phyloP scores from a whole-genome alignment of 805 yeast species.

The Hanseniaspora meyeri region DNA sequence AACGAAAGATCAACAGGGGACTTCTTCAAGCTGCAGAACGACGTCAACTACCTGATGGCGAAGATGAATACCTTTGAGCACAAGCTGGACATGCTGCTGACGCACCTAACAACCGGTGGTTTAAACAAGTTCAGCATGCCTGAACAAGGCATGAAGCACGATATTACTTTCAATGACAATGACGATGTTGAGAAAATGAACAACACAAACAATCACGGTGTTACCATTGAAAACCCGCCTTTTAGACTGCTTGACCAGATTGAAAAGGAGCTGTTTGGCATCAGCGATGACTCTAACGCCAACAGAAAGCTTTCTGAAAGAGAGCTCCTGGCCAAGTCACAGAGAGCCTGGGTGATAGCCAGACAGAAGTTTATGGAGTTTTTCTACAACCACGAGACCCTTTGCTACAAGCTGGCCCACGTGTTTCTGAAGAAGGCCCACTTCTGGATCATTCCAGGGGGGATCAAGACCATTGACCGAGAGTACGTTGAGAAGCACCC shows the following conservation, averaged over 20 bases:
- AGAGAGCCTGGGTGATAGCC: conserved; percentile 29
- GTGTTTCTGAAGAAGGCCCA: conserved; percentile 43
- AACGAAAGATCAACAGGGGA: not conserved
- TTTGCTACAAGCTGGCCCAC: conserved; percentile 36
- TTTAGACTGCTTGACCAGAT: conserved; percentile 29
- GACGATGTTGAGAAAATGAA: not conserved
- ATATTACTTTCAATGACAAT: not conserved
- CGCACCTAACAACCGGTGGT: not conserved
- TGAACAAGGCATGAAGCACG: not conserved
- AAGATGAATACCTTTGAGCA: conserved; percentile 5
- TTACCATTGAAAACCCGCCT: conserved; percentile 29
- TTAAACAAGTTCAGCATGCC: not conserved
- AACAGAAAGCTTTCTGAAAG: conserved; percentile 20
- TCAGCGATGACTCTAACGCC: conserved; percentile 1
- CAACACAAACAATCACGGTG: conserved; percentile 13
- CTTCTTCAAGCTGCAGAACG: not conserved
- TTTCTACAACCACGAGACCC: conserved; percentile 32
- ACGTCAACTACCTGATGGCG: not conserved
- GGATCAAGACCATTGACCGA: conserved; percentile 37
- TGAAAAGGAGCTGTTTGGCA: conserved; percentile 31
- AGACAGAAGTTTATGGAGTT: conserved; percentile 37
- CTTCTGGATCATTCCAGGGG: conserved; percentile 53
- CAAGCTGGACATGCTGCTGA: not conserved
- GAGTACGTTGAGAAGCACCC: conserved; percentile 40
- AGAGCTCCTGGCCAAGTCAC: conserved; percentile 24